These are phyloP conservation scores for Hypoxylon trugodes DNA, from an alignment of 495 filamentous ascomycete genomes.

Conservation along the genomic window DNA sequence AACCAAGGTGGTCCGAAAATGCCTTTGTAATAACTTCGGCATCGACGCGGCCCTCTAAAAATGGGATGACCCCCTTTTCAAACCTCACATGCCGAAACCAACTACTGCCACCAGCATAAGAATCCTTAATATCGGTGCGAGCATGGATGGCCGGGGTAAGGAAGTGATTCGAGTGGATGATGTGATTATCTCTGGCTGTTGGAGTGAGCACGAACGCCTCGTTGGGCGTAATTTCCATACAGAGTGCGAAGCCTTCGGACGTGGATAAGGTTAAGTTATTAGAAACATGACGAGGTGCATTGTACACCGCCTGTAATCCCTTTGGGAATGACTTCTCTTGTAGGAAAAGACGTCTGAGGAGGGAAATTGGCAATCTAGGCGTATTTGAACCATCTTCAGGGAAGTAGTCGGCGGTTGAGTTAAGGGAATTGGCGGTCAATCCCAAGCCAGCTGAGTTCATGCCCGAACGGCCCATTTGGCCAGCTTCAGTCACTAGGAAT, in stretches of 20 bases:
- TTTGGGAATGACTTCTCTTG: slow-evolving; percentile 24
- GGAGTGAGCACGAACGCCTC: slow-evolving; percentile 9
- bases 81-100: slow-evolving; percentile 28
- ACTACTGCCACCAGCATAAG: slow-evolving; percentile 34
- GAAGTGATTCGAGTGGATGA: slow-evolving; percentile 37
- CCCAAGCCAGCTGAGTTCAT: slow-evolving; percentile 42
- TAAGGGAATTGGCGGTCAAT: slow-evolving; percentile 42
- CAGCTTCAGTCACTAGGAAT: slow-evolving; percentile 45
- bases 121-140: slow-evolving; percentile 16
- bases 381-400: slow-evolving; percentile 19
- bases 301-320: slow-evolving; percentile 18
- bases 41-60: slow-evolving; percentile 6
- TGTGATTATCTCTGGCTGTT: slow-evolving; percentile 14
- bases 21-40: slow-evolving; percentile 29
- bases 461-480: slow-evolving; percentile 43
- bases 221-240: slow-evolving; percentile 32
- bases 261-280: slow-evolving; percentile 38
- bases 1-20: slow-evolving; percentile 42
- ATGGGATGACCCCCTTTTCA: slow-evolving; percentile 14
- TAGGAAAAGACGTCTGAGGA: slow-evolving; percentile 37
- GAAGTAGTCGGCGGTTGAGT: slow-evolving; percentile 36
- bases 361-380: slow-evolving; percentile 33
- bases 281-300: slow-evolving; percentile 41
- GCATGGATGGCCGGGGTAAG: slow-evolving; percentile 8
- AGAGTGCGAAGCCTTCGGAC: slow-evolving; percentile 36